phyloP scores from a whole-genome alignment of 1,284 basidiomycete genomes.

The Ganoderma resinaceum region DNA sequence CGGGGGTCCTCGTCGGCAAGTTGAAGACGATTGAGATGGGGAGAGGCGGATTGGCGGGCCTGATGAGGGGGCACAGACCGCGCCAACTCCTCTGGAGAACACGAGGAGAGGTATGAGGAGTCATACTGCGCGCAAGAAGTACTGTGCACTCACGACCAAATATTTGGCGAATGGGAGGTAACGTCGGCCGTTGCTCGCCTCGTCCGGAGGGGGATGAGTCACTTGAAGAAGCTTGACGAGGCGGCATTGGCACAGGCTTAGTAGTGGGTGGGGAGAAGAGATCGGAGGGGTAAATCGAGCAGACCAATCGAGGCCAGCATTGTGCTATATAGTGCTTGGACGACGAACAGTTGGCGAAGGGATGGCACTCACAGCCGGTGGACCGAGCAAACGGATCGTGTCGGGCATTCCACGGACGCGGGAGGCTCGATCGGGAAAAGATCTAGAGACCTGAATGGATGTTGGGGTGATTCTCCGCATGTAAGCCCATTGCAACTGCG shows the following conservation, averaged over 20 bases:
- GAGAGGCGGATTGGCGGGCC: conserved; percentile 33
- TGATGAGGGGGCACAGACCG: conserved; percentile 36
- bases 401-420: conserved; percentile 24
- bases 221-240: conserved; percentile 39
- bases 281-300: conserved; percentile 19
- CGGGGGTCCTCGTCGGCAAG: conserved; percentile 36
- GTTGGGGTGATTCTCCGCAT: conserved; percentile 22
- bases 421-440: conserved; percentile 23
- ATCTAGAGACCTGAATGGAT: conserved; percentile 28
- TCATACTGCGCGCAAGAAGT: too few relatives aligned
- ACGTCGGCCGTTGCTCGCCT: conserved; percentile 62
- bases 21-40: conserved; percentile 35
- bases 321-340: conserved; percentile 26
- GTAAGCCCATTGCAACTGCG: conserved; percentile 22
- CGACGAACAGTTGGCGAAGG: conserved; percentile 24
- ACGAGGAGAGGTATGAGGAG: not conserved
- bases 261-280: conserved; percentile 22
- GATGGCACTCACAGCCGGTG: conserved; percentile 20
- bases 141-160: conserved; percentile 60
- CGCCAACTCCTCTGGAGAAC: conserved; percentile 32
- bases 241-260: conserved; percentile 44
- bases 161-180: conserved; percentile 77
- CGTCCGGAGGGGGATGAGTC: conserved; percentile 41
- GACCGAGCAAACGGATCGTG: conserved; percentile 15
- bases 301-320: conserved; percentile 14